Evolutionary conservation across 495 filamentous ascomycete genomes (phyloP), one percentile per base, ranked within the genome.

Genomic region (Penicillium daleae): DNA sequence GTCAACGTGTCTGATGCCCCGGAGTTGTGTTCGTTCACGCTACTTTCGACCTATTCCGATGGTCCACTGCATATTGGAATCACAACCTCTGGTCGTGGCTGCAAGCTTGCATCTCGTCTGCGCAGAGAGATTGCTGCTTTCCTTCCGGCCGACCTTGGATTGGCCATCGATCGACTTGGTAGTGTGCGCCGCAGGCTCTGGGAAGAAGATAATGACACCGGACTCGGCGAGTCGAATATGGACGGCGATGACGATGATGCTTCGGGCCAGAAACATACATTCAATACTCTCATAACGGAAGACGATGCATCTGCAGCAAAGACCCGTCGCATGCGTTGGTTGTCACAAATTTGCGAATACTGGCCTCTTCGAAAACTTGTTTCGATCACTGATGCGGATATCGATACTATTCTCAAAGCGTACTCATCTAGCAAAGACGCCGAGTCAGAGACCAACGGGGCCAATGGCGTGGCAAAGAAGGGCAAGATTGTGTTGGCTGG

Each of bases 331-430:
- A 92, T 96, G 79, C 86, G 95, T 26, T 99, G 96, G 96, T 77
- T 99, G 3, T 86, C 89, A 19, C 95, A 99, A 71, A 93, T 99
- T 19, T 99, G 96, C 82, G 95, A 99, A 80, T 99, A 99, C 76
- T 99, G 96, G 96, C 93, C 95, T 2, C 80, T 99, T 22, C 86
- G 85, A 48, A 86, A 90, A 19, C 84, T 99, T 3, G 92, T 92
- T 8, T 80, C 82, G 29, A 88, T 98, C 56, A 86, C 85, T 13
- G 91, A 97, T 69, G 83, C 76, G 17, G 94, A 97, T 69, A 88
- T 97, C 6, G 83, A 90, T 7, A 70, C 76, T 21, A 85, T 97
- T 19, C 79, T 97, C 9, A 75, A 83, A 61, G 84, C 87, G 8
- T 97, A 97, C 49, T 72, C 73, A 17, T 60, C 72, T 48, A 68